A percentile compares a stretch with the other conserved stretches of the same genome.
Conservation (phyloP, 805 yeast species). For the Metschnikowia borealis region DNA sequence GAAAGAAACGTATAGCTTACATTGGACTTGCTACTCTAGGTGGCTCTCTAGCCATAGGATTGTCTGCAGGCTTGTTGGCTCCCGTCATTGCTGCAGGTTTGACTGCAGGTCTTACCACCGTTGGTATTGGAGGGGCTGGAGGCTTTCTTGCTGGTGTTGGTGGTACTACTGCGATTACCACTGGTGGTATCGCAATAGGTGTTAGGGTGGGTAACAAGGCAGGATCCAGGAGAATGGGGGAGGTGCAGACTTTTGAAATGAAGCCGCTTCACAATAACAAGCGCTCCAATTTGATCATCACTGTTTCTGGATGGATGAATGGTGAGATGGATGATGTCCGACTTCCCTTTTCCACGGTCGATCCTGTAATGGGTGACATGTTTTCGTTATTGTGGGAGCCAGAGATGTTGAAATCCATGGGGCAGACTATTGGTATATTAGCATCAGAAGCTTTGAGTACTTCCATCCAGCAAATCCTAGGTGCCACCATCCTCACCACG, state of each 20-base stretch:
- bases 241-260: conserved; percentile 90
- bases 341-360: conserved; percentile 92
- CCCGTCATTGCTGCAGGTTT: conserved; percentile 98
- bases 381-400: conserved; percentile 96
- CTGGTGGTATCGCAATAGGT: conserved; percentile 88
- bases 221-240: conserved; percentile 82
- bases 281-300: conserved; percentile 78
- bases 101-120: conserved; percentile 94
- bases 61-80: conserved; percentile 92
- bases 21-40: conserved; percentile 95
- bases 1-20: conserved; percentile 68
- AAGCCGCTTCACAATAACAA: conserved; percentile 88
- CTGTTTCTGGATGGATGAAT: conserved; percentile 97
- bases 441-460: conserved; percentile 93
- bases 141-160: conserved; percentile 95
- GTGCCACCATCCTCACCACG: conserved; percentile 84
- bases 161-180: conserved; percentile 90
- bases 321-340: conserved; percentile 94
- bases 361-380: conserved; percentile 96
- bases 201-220: conserved; percentile 84
- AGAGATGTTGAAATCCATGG: conserved; percentile 91
- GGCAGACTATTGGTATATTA: conserved; percentile 89
- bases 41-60: conserved; percentile 89
- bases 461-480: conserved; percentile 91
- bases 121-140: conserved; percentile 91